Percentiles rank a stretch among this genome's conserved stretches.
Conservation (phyloP, 768 basidiomycete genomes). For the Leccinum imitatum region DNA sequence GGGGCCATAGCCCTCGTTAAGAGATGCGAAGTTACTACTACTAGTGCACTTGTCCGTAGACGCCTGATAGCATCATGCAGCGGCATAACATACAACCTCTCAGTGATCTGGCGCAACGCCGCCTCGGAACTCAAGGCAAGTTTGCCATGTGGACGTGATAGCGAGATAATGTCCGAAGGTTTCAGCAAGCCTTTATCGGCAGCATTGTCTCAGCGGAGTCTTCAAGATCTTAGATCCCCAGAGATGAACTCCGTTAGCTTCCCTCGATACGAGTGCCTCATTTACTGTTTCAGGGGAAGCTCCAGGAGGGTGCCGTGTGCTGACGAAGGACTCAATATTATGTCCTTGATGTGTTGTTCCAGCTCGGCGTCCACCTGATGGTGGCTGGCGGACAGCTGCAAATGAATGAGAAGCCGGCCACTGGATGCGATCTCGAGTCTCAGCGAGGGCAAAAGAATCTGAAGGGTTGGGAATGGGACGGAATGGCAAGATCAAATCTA, state of each 20-base stretch:
- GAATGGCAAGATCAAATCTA: neutral
- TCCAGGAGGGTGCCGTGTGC: neutral
- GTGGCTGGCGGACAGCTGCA: neutral
- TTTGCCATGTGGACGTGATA: neutral
- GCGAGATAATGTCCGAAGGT: neutral
- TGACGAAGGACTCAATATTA: neutral
- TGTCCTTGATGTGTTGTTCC: neutral
- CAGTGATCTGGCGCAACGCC: neutral
- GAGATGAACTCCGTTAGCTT: neutral
- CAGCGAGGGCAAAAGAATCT: neutral
- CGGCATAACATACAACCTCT: neutral
- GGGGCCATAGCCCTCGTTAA: neutral
- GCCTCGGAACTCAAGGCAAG: neutral
- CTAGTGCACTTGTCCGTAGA: neutral
- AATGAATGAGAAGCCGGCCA: neutral
- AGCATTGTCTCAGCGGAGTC: neutral
- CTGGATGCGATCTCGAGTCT: no score
- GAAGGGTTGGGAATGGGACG: neutral
- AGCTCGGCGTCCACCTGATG: neutral
- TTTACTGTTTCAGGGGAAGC: neutral
- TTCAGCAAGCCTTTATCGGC: neutral
- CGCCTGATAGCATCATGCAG: neutral
- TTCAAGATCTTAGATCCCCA: neutral
- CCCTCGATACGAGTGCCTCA: neutral
- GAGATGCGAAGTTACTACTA: neutral